Percentiles rank a stretch among this genome's conserved stretches.
Conservation (phyloP, 2,329 filamentous ascomycete species). For the Penicillium aurantiogriseum region DNA sequence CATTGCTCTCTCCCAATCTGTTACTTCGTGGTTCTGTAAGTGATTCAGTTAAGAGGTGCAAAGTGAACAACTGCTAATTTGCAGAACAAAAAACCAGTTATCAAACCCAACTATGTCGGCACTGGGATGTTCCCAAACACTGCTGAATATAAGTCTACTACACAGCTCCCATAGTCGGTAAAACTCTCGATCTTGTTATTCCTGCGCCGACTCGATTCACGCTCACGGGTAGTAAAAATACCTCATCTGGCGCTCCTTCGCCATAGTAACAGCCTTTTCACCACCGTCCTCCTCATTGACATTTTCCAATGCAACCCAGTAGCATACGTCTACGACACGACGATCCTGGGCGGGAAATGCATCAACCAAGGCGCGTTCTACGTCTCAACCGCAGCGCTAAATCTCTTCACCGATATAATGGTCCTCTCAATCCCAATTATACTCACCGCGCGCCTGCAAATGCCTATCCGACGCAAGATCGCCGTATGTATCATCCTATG, state of each 20-base stretch:
- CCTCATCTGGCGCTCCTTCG: conserved; percentile 23
- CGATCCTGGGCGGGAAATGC: conserved; percentile 25
- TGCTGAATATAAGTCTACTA: conserved; percentile 16
- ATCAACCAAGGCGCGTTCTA: conserved; percentile 31
- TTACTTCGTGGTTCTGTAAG: conserved; percentile 30
- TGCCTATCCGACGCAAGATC: conserved; percentile 29
- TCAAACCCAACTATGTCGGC: conserved; percentile 28
- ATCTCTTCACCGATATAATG: conserved; percentile 34
- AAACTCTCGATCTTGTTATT: conserved; percentile 34
- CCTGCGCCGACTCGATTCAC: conserved; percentile 30
- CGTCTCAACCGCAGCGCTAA: conserved; percentile 26
- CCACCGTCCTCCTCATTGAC: conserved; percentile 28
- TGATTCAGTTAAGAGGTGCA: not conserved
- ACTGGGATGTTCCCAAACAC: conserved; percentile 23
- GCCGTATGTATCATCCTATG: conserved; percentile 32
- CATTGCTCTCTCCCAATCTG: conserved; percentile 21
- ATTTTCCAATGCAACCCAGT: conserved; percentile 35
- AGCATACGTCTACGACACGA: conserved; percentile 23
- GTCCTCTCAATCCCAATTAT: conserved; percentile 33
- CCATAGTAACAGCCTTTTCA: conserved; percentile 20
- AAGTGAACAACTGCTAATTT: not conserved
- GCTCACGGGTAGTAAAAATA: conserved; percentile 21
- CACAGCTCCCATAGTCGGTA: conserved; percentile 2
- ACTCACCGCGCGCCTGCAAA: conserved; percentile 31
- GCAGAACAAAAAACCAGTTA: conserved; percentile 11